Base-by-base conservation (phyloP, 75 land plant species). In the Ceratopteris richardii region DNA sequence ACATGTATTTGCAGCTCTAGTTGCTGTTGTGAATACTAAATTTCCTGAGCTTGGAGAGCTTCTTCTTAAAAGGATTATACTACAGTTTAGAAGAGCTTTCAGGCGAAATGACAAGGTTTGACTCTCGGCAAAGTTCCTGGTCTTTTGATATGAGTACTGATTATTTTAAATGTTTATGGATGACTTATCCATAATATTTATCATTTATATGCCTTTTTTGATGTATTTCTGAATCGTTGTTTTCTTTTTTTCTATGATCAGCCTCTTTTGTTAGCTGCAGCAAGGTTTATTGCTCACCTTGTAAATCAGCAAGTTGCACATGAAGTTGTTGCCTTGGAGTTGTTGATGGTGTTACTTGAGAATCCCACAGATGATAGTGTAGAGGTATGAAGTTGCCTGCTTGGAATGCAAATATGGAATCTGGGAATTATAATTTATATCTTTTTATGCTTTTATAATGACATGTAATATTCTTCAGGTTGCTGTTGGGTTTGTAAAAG, bases 241-340 rank as follows among this genome's bases (percentile, higher is more conserved):
- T 51, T 41, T 42, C 23, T 1, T 41, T 59, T 25, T 54, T 53
- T 4, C 18, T 23, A 2, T 69, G 33, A 33, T 9, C 69, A 82
- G 87, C 91, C 82, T 14, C 79, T 79, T 41, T 52, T 91, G 56
- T 63, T 91, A 12, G 97, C 92, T 26, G 83, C 87, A 25, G 76
- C 84, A 14, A 92, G 84, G 33, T 92, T 92, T 62, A 69, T 92
- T n/a, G 97, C 97, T 2, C 97, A 92, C 70, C 67, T 91, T 22
- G 88, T 87, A 18, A 91, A 91, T 44, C 97, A 87, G 54, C 93
- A 81, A 61, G 93, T 91, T 47, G 93, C 85, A 23, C 82, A 87
- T 62, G 97, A 87, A 66, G 67, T 87, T 20, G 59, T 91, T 61
- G 84, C 97, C 14, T 62, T 87, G 40, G 93, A 91, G 66, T 66